Percentiles rank a stretch among this genome's conserved stretches.
Conservation (phyloP, 208 protist species). For the Tritrichomonas foetus region DNA sequence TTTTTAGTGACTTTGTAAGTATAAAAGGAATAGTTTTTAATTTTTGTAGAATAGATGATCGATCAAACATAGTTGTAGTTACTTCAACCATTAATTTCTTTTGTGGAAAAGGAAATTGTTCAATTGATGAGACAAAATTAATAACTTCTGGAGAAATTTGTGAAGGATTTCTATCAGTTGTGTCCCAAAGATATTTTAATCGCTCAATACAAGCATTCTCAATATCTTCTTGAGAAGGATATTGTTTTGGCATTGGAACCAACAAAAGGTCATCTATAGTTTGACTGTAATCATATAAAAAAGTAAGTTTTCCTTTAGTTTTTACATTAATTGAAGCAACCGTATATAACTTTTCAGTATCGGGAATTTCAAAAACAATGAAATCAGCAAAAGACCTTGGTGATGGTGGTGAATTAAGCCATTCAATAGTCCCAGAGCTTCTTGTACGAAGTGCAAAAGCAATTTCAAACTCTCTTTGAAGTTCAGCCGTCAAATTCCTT, state of each 20-base stretch:
- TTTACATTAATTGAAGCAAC: background rate
- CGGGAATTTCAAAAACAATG: constrained; percentile 11
- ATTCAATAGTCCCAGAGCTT: too few species aligned
- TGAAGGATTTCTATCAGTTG: too few species aligned
- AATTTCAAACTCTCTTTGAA: background rate
- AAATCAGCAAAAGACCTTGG: background rate
- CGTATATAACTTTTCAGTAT: background rate
- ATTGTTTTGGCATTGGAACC: background rate
- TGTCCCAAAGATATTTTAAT: background rate
- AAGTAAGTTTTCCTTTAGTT: background rate
- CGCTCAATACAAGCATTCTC: background rate
- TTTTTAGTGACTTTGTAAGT: too few species aligned
- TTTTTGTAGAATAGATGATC: too few species aligned
- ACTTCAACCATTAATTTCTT: too few species aligned
- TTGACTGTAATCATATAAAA: too few species aligned
- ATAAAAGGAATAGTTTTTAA: too few species aligned
- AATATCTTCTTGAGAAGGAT: background rate
- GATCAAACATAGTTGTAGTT: too few species aligned
- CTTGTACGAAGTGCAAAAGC: background rate
- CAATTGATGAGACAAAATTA: too few species aligned
- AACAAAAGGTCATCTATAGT: background rate
- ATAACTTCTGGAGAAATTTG: too few species aligned
- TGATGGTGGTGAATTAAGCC: background rate
- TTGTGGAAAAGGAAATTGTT: too few species aligned
- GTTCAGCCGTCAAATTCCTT: background rate